Percentiles rank a stretch among this genome's conserved stretches.
Evolutionary conservation across 768 basidiomycete genomes (phyloP).

Genomic region (Serendipita indica): DNA sequence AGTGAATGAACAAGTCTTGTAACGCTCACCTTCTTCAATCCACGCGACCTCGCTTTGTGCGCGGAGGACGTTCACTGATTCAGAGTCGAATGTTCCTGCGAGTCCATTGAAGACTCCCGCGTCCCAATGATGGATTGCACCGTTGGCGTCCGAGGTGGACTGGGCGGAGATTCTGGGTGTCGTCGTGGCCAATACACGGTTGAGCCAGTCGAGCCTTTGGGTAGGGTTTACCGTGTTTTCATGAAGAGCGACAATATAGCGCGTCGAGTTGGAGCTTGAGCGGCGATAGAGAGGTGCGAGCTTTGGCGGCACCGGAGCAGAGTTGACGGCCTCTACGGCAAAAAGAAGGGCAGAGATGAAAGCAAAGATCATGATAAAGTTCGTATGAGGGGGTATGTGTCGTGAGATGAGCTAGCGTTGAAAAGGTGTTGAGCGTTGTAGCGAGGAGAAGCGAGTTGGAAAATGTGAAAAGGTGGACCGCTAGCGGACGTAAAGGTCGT

Average conservation of each 20-base stretch:
- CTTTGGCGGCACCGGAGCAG: not conserved
- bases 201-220: not conserved
- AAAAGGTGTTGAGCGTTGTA: not conserved
- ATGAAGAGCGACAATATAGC: not conserved
- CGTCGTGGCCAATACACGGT: not conserved
- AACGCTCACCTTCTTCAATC: constrained; percentile 7
- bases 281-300: constrained; percentile 6
- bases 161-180: not conserved
- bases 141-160: not conserved
- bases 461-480: not conserved
- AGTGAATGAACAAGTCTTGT: not conserved
- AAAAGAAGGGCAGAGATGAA: not conserved
- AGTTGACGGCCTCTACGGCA: not conserved
- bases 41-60: constrained; percentile 9
- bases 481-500: not conserved
- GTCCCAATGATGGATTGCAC: constrained; percentile 9
- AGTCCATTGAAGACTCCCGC: constrained; percentile 8
- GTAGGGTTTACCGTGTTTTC: not conserved
- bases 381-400: not conserved
- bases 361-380: not conserved
- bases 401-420: not conserved
- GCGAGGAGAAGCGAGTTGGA: not conserved
- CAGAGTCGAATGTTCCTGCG: constrained; percentile 8
- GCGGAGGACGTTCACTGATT: constrained; percentile 1
- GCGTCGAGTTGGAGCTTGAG: not conserved